Evolutionary conservation across 495 filamentous ascomycete genomes (phyloP), one percentile per base, ranked within the genome.

Genomic region (Parathielavia appendiculata): DNA sequence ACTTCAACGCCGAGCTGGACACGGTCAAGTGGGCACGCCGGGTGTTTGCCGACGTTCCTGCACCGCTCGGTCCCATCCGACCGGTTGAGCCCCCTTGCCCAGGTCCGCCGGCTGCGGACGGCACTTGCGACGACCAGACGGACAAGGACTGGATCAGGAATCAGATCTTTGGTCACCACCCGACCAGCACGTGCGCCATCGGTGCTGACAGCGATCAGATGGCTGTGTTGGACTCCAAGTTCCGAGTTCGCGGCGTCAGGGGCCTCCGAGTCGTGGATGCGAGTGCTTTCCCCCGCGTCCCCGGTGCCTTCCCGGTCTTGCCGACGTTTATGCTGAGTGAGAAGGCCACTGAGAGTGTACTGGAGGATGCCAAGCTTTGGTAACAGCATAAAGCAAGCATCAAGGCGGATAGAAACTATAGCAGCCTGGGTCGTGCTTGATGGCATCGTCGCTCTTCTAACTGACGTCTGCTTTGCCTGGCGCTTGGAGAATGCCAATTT

Each of bases 11-110:
- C 70, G 59, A 82, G 75, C 68, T 82, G 54, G 81, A 83, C 64
- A 74, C 83, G 49, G 73, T 83, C 2, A 76, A 77, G 59, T 82
- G 81, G 34, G 75, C 74, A 14, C 83, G 82, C 75, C 63, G 69
- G 4, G 69, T 58, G 47, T 62, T 54, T 12, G 16, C 52, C 4
- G 22, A 14, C 0, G 55, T 66, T 0, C 43, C 51, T 10, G 65
- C 51, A 10, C 59, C 81, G 75, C 20, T 56, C 66, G 45, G 70
- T 66, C 47, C 69, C 71, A 58, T 76, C 59, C 13, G 73, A 77
- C 63, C 73, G 49, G 13, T 71, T 71, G 63, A 82, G 63, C 56
- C 75, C 59, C 26, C 68, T 71, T 51, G 81, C 80, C 63, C 69
- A 78, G 20, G 80, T 74, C 76, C 59, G 75, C 54, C 72, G 69